Percentiles rank a stretch among this genome's conserved stretches.
Evolutionary conservation across 176 grass and related monocot species (phyloP).

Genomic region (Olyra latifolia): DNA sequence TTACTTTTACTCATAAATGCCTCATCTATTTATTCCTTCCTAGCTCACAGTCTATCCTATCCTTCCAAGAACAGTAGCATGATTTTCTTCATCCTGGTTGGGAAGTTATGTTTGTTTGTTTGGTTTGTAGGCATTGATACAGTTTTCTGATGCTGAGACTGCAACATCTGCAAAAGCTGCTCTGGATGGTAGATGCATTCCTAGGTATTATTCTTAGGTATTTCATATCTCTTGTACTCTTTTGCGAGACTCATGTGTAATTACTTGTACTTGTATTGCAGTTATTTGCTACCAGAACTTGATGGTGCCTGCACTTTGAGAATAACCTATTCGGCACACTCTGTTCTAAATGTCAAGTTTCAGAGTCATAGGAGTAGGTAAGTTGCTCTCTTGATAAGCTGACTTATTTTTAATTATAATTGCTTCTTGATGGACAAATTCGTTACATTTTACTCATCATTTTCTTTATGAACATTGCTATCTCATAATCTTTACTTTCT

Average conservation of each 20-base stretch:
- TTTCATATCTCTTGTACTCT: conserved; percentile 30
- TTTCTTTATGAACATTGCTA: not conserved
- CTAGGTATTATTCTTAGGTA: conserved; percentile 55
- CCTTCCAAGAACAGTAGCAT: conserved; percentile 1
- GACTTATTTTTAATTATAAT: not conserved
- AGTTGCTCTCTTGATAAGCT: conserved; percentile 14
- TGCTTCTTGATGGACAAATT: conserved; percentile 4
- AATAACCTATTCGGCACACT: conserved; percentile 95
- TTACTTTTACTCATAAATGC: conserved; percentile 9
- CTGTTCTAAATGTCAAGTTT: conserved; percentile 94
- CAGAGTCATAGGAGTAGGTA: conserved; percentile 96
- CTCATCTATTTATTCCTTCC: not conserved
- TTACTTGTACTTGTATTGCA: conserved; percentile 44
- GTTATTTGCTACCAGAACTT: conserved; percentile 92
- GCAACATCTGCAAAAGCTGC: conserved; percentile 81
- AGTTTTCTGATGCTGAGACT: conserved; percentile 81
- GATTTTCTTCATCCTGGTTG: conserved; percentile 2
- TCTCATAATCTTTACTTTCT: not conserved
- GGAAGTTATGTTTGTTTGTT: conserved; percentile 26
- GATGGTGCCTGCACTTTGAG: conserved; percentile 65
- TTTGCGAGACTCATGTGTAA: conserved; percentile 1
- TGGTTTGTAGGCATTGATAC: conserved; percentile 77
- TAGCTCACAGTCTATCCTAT: not conserved
- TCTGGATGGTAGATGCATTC: conserved; percentile 94
- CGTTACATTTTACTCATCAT: not conserved